Evolutionary conservation across 1,284 basidiomycete species (phyloP), one percentile per base, ranked within the genome.

Genomic region (Grifola frondosa): DNA sequence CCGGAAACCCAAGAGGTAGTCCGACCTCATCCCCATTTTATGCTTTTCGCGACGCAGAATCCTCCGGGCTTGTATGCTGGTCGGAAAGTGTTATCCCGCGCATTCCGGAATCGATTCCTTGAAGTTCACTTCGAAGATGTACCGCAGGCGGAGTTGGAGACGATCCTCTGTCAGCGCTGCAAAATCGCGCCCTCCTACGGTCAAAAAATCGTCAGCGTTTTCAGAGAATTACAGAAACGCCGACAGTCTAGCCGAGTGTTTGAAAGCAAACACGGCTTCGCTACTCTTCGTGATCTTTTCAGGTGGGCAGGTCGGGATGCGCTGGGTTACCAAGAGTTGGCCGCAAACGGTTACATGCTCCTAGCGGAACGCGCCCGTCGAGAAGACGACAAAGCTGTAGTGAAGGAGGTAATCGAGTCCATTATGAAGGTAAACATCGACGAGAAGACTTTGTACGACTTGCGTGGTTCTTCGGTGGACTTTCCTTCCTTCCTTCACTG

Each of bases 71-170:
- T 98, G n/a, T 99, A 99, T 61, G 96, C 89, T 2, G 97, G 97
- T 6, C 80, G 97, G 52, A 99, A 99, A 64, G 80, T 97, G 5
- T 70, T 99, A 10, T 98, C 96, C 3, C 81, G 97, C 24, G 97
- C 97, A 0, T 98, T 99, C 71, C 81, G 97, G 24, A 98, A 97
- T 67, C 89, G 97, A n/a, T 99, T 99, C 69, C 77, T 99, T 12
- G 97, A 99, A 66, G 89, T 99, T 25, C 95, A 99, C 64, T 99
- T 99, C 61, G 89, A 93, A 52, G 97, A 99, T 56, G 96, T 99
- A 0, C 97, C 97, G 0, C 90, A 96, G 63, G 77, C 76, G 12
- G 97, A 99, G 65, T 74, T 99, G 24, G 92, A 98, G 68, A 89
- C 84, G 1, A 99, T 99, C 53, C 70, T 98, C 10, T 91, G 87